Base-by-base conservation (phyloP, 305 asterid genomes). In the Lippia alba region DNA sequence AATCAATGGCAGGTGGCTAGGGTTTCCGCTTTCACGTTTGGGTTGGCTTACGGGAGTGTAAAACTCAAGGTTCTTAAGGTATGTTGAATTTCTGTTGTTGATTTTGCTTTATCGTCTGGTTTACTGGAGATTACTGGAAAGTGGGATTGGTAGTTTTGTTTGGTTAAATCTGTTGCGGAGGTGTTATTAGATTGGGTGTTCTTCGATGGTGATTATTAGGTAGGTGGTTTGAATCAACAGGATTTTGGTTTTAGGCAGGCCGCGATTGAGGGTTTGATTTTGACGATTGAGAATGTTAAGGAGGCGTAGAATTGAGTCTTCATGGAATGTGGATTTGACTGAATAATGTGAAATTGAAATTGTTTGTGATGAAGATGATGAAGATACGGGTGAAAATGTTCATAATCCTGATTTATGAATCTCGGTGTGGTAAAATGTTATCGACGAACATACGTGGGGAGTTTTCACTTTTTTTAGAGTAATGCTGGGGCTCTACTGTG, bases 51-150 rank as follows among this genome's bases (percentile, higher is more conserved):
- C 36, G 98, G 96, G 2, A 86, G 71, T 73, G 79, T 89, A 11
- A 93, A 93, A 80, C 91, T 93, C 15, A 93, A 93, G 78, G 44
- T 76, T 82, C 91, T 93, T 44, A 85, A 81, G 96, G 98, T 91
- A 83, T 56, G 50, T 11, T 44, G 24, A 9, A 9, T 6, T 8
- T 55, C 12, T 39, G 1, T 50, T 18, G 33, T 55, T 48, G 17
- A 8, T 41, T 48, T 40, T 39, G 6, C 54, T 69, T 60, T 60
- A 57, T 70, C 33, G 48, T 16, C 39, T 51, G 41, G 8, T 51
- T 49, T n/a, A 0, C 24, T n/a, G 56, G 44, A 56, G 19, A 49
- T 59, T 12, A n/a, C 16, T 66, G 33, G 33, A 62, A 45, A 68
- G 18, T 4, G 46, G 32, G 53, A 14, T 41, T 0, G 19, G 56